Conservation (phyloP, 805 yeast species). For the Starmerella asiatica region DNA sequence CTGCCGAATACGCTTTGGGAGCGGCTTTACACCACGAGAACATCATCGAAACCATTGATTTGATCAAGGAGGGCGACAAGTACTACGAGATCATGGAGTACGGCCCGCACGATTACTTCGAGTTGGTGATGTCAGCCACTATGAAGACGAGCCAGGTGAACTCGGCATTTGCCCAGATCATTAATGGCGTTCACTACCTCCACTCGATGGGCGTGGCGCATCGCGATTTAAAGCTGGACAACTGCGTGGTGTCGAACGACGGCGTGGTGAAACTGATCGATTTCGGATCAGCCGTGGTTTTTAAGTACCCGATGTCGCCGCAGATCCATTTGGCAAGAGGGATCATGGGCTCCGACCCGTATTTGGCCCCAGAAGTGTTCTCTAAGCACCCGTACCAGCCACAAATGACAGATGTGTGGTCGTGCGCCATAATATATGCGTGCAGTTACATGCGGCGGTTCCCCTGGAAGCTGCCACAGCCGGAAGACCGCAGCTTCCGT, state of each 20-base stretch:
- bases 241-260: constrained; percentile 69
- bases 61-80: constrained; percentile 51
- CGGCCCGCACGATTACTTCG: constrained; percentile 82
- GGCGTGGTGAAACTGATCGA: constrained; percentile 88
- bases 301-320: constrained; percentile 48
- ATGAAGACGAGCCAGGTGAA: constrained; percentile 56
- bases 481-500: constrained; percentile 58
- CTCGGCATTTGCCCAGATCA: constrained; percentile 74
- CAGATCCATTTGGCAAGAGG: constrained; percentile 61
- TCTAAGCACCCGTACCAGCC: constrained; percentile 55
- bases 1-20: constrained; percentile 72
- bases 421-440: constrained; percentile 79
- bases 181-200: constrained; percentile 58
- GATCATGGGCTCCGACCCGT: constrained; percentile 91
- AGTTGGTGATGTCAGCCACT: constrained; percentile 78
- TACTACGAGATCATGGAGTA: constrained; percentile 82
- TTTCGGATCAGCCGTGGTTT: constrained; percentile 84
- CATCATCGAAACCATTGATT: constrained; percentile 66
- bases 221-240: constrained; percentile 82
- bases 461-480: constrained; percentile 92
- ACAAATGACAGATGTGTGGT: constrained; percentile 82
- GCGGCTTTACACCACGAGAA: constrained; percentile 66
- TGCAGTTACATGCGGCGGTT: constrained; percentile 78
- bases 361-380: constrained; percentile 85
- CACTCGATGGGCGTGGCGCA: constrained; percentile 82